Evolutionary conservation across 257 asterid species (phyloP).

Genomic region (Nicotiana otophora): DNA sequence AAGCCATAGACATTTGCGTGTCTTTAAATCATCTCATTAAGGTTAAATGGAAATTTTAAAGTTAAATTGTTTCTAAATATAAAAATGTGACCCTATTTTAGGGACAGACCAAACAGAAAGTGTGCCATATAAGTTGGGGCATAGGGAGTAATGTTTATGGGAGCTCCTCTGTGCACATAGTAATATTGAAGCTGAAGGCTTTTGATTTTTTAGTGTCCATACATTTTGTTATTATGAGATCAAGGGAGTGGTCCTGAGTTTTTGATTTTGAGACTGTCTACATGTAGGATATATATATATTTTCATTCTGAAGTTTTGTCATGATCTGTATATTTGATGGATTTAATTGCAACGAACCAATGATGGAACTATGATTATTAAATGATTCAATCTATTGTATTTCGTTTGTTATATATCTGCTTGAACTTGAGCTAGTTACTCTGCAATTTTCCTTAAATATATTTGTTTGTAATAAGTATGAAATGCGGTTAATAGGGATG

Average conservation of each 20-base stretch:
- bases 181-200: not conserved
- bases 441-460: not conserved
- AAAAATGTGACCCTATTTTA: too few relatives aligned
- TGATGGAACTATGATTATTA: not conserved
- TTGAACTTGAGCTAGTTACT: not conserved
- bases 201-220: not conserved
- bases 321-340: not conserved
- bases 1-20: too few relatives aligned
- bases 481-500: slow-evolving; percentile 56
- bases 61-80: too few relatives aligned
- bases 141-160: not conserved
- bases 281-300: not conserved
- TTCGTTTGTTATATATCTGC: not conserved
- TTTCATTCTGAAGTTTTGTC: not conserved
- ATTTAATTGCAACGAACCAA: not conserved
- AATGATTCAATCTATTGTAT: not conserved
- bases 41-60: too few relatives aligned
- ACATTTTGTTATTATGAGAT: not conserved
- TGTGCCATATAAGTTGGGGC: too few relatives aligned
- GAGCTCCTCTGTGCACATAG: not conserved
- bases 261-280: not conserved
- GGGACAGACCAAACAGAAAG: too few relatives aligned
- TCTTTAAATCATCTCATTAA: too few relatives aligned
- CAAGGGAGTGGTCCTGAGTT: not conserved
- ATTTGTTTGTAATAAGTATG: not conserved